Evolutionary conservation across 805 yeast genomes (phyloP).

Genomic region (Saccharomycodes ludwigii): DNA sequence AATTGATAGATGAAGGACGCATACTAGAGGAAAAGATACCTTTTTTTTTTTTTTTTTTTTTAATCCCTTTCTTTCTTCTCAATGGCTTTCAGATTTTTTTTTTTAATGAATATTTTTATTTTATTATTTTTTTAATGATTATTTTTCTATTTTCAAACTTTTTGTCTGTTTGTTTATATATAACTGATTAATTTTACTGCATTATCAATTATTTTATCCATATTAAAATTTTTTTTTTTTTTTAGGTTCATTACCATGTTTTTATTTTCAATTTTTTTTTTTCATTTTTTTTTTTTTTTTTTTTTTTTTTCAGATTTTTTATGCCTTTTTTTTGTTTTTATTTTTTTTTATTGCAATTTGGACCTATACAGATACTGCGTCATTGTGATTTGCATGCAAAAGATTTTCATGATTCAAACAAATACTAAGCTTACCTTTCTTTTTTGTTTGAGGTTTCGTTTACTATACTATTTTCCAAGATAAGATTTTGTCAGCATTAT

Average conservation of each 20-base stretch:
- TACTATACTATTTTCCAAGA: too few relatives aligned
- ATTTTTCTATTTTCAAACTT: conserved; percentile 3
- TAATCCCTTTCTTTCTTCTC: conserved; percentile 5
- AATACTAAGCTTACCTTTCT: too few relatives aligned
- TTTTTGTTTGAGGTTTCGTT: too few relatives aligned
- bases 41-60: conserved; percentile 6
- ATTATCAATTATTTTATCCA: conserved; percentile 6
- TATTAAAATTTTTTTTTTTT: conserved; percentile 6
- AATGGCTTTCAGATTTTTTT: conserved; percentile 7
- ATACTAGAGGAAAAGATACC: too few relatives aligned
- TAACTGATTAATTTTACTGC: conserved; percentile 3
- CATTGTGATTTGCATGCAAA: too few relatives aligned
- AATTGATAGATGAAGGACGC: too few relatives aligned
- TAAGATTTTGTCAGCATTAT: too few relatives aligned
- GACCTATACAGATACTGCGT: too few relatives aligned
- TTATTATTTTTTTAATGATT: conserved; percentile 5
- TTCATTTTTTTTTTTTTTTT: conserved; percentile 5
- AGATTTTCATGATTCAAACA: too few relatives aligned
- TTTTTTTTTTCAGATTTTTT: neutral
- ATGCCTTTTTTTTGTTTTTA: neutral
- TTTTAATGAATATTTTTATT: conserved; percentile 6
- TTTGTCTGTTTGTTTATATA: conserved; percentile 6
- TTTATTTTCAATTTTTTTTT: conserved; percentile 8
- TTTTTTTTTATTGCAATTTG: too few relatives aligned
- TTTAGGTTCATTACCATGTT: conserved; percentile 6